Base-by-base conservation (phyloP, 768 basidiomycete species). In the Neoboletus magnificus region DNA sequence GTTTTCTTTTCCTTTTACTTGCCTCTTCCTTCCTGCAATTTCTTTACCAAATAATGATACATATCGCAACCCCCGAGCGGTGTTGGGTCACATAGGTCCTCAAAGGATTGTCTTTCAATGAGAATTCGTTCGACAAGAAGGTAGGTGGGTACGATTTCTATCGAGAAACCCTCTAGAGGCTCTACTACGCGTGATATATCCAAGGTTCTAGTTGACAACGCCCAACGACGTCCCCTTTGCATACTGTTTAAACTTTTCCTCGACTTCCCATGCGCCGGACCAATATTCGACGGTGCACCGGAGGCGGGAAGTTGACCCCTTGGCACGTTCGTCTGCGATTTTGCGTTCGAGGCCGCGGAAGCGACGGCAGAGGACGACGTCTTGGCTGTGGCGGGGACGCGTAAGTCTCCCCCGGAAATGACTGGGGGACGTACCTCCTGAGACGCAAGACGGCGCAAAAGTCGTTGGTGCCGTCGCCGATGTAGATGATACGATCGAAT, bases 261-360 rank as follows among this genome's bases (percentile, higher is more conserved):
- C 96, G 44, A 94, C 86, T 69, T 98, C 93, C 96, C 96, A 98
- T 42, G 94, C 95, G 36, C 92, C 93, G 8, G 82, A 82, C 96
- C 96, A 98, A 67, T 91, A 88, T 62, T 83, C 77, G 55, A 94
- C 81, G 51, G 84, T 70, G 62, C 87, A 87, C 55, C 82, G 81
- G 56, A 97, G 79, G 12, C 90, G 90, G 12, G 73, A 72, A 36
- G 70, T 71, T 41, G 77, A 64, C 3, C 89, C 90, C 56, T 44
- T 48, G 27, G 57, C 57, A 15, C 35, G 50, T 29, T 97, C 91
- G 47, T 79, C 78, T 37, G 77, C 76, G 61, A 98, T 93, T 32
- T 92, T 83, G 62, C 77, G 82, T 61, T 92, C 84, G 42, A 99
- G 76, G 41, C 89, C 93, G 52, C 89, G 85, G 70, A 80, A 80